Conservation (phyloP, 78 protist species). For the Dictyostelium capitatum region DNA sequence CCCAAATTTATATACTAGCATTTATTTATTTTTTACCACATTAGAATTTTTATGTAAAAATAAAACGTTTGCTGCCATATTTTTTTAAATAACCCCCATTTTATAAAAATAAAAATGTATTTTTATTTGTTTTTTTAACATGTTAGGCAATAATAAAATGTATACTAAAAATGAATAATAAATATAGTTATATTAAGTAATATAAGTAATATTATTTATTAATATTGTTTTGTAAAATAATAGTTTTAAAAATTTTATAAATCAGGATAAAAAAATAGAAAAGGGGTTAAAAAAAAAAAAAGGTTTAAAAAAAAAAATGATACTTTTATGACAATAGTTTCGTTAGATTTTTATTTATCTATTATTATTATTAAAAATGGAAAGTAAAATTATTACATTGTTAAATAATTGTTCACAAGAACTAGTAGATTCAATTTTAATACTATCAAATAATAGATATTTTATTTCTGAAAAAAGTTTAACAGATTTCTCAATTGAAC, state of each 20-base stretch:
- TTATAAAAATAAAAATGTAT: too few relatives aligned
- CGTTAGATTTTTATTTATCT: background rate
- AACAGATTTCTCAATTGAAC: background rate
- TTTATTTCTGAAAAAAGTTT: constrained; percentile 5
- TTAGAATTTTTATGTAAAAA: too few relatives aligned
- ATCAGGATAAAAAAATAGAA: background rate
- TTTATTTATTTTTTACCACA: too few relatives aligned
- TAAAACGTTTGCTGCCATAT: too few relatives aligned
- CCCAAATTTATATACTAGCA: too few relatives aligned
- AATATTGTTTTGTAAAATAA: background rate
- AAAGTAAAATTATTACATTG: background rate
- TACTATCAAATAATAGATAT: background rate
- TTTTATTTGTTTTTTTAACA: background rate
- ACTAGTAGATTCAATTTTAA: background rate
- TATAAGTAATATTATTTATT: background rate
- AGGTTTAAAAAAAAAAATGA: too few relatives aligned
- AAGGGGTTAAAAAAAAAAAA: too few relatives aligned
- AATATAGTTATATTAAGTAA: background rate
- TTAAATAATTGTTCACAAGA: constrained; percentile 9
- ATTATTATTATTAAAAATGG: background rate
- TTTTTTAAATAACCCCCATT: too few relatives aligned
- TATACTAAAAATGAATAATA: background rate
- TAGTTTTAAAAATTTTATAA: background rate
- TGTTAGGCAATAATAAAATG: background rate
- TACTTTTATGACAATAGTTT: background rate